Evolutionary conservation across 2,329 filamentous ascomycete genomes (phyloP).

Genomic region (Epichloe gansuensis): DNA sequence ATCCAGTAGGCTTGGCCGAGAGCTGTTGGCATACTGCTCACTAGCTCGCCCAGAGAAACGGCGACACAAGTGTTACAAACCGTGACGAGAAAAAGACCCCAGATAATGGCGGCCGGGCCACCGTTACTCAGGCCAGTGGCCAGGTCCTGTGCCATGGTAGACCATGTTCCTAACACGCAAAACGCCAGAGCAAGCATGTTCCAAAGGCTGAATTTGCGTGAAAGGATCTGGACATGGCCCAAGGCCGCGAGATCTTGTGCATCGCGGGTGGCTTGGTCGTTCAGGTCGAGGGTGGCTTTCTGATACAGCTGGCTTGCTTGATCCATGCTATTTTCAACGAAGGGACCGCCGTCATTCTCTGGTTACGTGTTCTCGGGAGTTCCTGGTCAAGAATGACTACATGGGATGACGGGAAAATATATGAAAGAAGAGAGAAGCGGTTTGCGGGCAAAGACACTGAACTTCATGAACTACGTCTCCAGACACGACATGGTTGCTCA

Average conservation of each 20-base stretch:
- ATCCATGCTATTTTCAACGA: slow-evolving; percentile 6
- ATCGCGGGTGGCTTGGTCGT: slow-evolving; percentile 16
- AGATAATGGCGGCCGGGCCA: slow-evolving; percentile 40
- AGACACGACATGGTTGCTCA: not conserved
- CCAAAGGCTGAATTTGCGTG: slow-evolving; percentile 37
- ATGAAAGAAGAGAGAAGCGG: too few species aligned
- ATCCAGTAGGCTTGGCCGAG: slow-evolving; percentile 47
- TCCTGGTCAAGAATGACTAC: not conserved
- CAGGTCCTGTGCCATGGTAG: slow-evolving; percentile 38
- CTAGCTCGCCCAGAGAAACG: slow-evolving; percentile 41
- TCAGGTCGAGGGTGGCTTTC: not conserved
- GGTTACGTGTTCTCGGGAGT: not conserved
- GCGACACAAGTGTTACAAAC: slow-evolving; percentile 40
- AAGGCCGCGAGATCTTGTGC: slow-evolving; percentile 27
- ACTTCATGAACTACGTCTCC: not conserved
- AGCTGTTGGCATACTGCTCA: slow-evolving; percentile 46
- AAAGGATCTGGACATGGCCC: slow-evolving; percentile 26
- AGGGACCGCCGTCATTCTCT: slow-evolving; percentile 6
- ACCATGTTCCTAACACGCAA: slow-evolving; percentile 44
- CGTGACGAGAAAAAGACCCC: slow-evolving; percentile 41
- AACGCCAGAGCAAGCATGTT: slow-evolving; percentile 46
- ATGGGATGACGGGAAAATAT: not conserved
- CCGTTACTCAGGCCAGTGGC: slow-evolving; percentile 39
- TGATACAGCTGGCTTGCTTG: slow-evolving; percentile 4
- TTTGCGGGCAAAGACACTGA: too few species aligned